These are phyloP conservation scores for Suhomyces sp. DNA, from an alignment of 805 yeast species.

Conservation along the genomic window DNA sequence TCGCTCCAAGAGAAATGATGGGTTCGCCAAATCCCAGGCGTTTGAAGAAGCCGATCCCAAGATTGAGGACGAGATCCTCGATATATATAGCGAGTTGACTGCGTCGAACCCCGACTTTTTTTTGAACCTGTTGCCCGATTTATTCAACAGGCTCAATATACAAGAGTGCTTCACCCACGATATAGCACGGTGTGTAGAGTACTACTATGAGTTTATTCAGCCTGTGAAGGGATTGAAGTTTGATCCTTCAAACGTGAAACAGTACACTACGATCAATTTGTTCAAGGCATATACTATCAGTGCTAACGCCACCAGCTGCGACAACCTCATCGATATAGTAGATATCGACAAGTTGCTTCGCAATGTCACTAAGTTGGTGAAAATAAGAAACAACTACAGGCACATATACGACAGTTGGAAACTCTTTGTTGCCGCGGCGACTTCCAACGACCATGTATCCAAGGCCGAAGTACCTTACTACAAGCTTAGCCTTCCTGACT, in stretches of 20 bases:
- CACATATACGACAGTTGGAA: constrained; percentile 32
- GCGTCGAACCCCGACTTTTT: constrained; percentile 26
- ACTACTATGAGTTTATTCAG: constrained; percentile 28
- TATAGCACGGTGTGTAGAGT: constrained; percentile 27
- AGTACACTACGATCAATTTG: constrained; percentile 25
- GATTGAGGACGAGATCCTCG: constrained; percentile 37
- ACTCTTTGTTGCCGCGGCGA: constrained; percentile 27
- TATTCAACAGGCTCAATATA: constrained; percentile 24
- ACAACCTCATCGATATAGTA: constrained; percentile 30
- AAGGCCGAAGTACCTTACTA: constrained; percentile 10
- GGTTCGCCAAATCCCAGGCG: neutral
- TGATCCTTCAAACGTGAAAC: constrained; percentile 17
- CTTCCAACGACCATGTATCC: neutral
- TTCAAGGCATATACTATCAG: constrained; percentile 30
- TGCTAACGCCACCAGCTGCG: constrained; percentile 6
- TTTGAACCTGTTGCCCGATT: constrained; percentile 22
- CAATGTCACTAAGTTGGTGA: constrained; percentile 25
- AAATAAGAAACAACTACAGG: constrained; percentile 30
- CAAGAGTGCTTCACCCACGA: constrained; percentile 34
- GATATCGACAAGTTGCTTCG: constrained; percentile 39
- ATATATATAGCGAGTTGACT: constrained; percentile 24
- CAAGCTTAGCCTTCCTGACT: constrained; percentile 26
- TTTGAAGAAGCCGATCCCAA: constrained; percentile 17
- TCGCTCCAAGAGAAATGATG: neutral
- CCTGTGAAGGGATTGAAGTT: constrained; percentile 8